A percentile compares a stretch with the other conserved stretches of the same genome.
Evolutionary conservation across 1,284 basidiomycete species (phyloP).

Genomic region (Pholiota adiposa): DNA sequence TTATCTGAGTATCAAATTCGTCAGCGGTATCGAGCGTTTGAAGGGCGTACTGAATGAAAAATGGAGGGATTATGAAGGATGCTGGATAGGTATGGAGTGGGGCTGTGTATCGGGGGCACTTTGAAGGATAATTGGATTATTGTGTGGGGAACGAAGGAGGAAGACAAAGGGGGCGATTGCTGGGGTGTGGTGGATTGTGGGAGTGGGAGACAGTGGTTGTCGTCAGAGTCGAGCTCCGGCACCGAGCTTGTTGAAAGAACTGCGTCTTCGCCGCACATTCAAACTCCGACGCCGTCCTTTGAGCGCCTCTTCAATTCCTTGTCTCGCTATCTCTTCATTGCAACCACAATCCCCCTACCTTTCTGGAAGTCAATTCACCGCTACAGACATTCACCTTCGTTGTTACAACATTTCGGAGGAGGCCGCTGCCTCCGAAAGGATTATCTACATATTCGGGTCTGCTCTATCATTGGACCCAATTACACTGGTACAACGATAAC

Average conservation of each 20-base stretch:
- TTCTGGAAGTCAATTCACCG: too few relatives aligned
- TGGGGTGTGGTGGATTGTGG: slow-evolving; percentile 10
- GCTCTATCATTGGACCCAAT: too few relatives aligned
- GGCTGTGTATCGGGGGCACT: neutral
- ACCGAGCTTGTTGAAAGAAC: slow-evolving; percentile 34
- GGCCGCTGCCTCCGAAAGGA: too few relatives aligned
- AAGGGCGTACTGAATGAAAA: slow-evolving; percentile 34
- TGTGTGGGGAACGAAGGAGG: slow-evolving; percentile 8
- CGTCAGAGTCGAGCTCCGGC: slow-evolving; percentile 34
- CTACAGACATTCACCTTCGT: too few relatives aligned
- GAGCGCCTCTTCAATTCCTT: slow-evolving; percentile 11
- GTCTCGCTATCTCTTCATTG: neutral
- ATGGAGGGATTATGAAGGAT: slow-evolving; percentile 13
- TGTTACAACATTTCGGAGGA: too few relatives aligned
- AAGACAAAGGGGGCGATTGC: slow-evolving; percentile 23
- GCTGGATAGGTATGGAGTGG: slow-evolving; percentile 15
- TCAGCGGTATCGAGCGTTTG: slow-evolving; percentile 13
- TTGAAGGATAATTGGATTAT: neutral
- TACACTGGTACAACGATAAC: too few relatives aligned
- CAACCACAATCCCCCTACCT: neutral
- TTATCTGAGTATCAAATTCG: slow-evolving; percentile 6
- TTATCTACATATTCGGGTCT: neutral
- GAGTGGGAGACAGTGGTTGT: slow-evolving; percentile 31
- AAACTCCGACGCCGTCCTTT: slow-evolving; percentile 24
- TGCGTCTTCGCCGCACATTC: slow-evolving; percentile 26